Evolutionary conservation across 1,139 yeast species (phyloP), one percentile per base, ranked within the genome.

Genomic region (Arxiozyma heterogenica): DNA sequence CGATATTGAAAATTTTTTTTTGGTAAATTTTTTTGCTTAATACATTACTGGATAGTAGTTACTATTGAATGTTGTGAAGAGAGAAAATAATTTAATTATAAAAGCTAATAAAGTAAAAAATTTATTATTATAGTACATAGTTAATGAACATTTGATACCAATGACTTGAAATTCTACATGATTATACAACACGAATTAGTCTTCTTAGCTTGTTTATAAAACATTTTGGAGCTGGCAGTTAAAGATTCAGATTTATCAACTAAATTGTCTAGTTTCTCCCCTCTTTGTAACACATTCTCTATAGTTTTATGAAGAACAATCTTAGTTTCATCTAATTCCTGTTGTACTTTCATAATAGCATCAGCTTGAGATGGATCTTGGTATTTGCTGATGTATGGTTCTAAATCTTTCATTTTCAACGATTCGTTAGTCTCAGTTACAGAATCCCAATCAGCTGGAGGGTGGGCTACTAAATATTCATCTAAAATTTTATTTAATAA

Each of bases 361-460:
- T 93, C 99, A 0, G 98, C 98, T 74, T 93, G 96, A 43, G 86
- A 79, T 25, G 99, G 99, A 70, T 94, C 96, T 73, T 93, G 98
- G 73, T 94, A 93, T 67, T 88, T 87, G 64, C 77, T 74, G 62
- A 94, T 74, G 70, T 90, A 90, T 38, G 74, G 75, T 44, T 84
- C 85, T 65, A 93, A 76, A 58, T 80, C 81, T 42, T 81, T 81
- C 71, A 82, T 83, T 54, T 74, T 73, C 59, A 86, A 76, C 52
- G 75, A 75, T 38, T 64, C 71, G 52, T 71, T 72, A 8, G 88
- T 74, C 61, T 77, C 82, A 3, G 79, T 70, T 23, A 81, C 75
- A 53, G 72, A 69, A 53, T 71, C 71, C 96, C 97, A 91, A 59
- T 84, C 82, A 39, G 72, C 69, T 51, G 81, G 78, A 8, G 96